A percentile compares a stretch with the other conserved stretches of the same genome.
These are phyloP conservation scores for Mycena olivaceomarginata DNA, from an alignment of 768 basidiomycete species.

Conservation along the genomic window DNA sequence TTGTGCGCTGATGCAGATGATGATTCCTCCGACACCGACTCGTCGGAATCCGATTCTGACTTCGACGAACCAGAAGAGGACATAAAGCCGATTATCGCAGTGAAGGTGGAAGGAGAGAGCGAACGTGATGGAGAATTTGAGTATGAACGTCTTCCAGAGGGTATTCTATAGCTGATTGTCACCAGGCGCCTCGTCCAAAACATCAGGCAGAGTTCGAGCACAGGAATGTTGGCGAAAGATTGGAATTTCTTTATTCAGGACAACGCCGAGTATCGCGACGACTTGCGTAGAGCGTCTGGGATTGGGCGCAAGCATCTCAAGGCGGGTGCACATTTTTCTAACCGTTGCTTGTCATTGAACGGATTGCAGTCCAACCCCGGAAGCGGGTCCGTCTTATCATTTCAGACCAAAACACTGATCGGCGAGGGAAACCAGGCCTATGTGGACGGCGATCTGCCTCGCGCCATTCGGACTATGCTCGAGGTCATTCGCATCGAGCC, in stretches of 20 bases:
- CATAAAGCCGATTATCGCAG: not conserved
- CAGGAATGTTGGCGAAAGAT: conserved; percentile 74
- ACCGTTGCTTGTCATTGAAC: not conserved
- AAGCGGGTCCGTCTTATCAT: conserved; percentile 76
- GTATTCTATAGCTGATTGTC: conserved; percentile 2
- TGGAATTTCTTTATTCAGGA: conserved; percentile 88
- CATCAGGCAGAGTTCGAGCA: conserved; percentile 70
- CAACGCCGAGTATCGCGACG: conserved; percentile 80
- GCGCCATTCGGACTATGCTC: conserved; percentile 88
- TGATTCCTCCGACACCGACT: conserved; percentile 13
- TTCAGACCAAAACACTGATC: conserved; percentile 83
- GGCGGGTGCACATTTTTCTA: conserved; percentile 58
- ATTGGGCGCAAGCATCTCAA: conserved; percentile 73
- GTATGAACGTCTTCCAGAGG: conserved; percentile 50
- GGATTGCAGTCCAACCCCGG: conserved; percentile 62
- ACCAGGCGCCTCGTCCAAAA: conserved; percentile 80
- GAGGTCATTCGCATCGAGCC: conserved; percentile 97
- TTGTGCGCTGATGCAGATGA: not conserved
- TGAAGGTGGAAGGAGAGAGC: conserved; percentile 46
- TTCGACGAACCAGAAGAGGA: conserved; percentile 34
- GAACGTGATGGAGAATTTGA: conserved; percentile 78
- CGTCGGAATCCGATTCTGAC: conserved; percentile 35
- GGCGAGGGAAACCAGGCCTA: conserved; percentile 94
- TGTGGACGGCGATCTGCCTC: conserved; percentile 78
- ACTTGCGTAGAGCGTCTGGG: conserved; percentile 83